These are phyloP conservation scores for Brassica juncea DNA, from an alignment of 345 rosid species.

Conservation along the genomic window DNA sequence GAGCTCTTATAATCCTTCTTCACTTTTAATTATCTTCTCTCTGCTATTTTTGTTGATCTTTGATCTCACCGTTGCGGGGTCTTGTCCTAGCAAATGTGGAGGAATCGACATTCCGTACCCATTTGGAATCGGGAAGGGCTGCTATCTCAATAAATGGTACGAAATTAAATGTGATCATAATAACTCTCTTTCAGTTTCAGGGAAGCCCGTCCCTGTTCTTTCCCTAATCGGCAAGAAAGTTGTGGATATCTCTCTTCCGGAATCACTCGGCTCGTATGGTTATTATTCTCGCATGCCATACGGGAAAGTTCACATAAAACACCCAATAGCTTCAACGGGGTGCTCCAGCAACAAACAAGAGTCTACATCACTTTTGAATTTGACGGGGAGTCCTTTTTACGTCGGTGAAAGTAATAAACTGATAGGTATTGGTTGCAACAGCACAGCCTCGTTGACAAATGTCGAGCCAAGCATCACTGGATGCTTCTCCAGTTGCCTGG, in stretches of 20 bases:
- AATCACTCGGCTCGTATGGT: not conserved
- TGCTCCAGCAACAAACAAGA: constrained; percentile 13
- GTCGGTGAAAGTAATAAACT: constrained; percentile 1
- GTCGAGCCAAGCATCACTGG: constrained; percentile 27
- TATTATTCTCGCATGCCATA: not conserved
- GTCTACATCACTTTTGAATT: not conserved
- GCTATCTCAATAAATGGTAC: constrained; percentile 8
- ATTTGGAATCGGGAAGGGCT: constrained; percentile 38
- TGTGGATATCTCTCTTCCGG: not conserved
- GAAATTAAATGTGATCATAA: not conserved
- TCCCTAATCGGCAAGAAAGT: not conserved
- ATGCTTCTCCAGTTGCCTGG: constrained; percentile 41
- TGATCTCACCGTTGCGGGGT: not conserved
- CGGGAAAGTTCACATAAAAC: not conserved
- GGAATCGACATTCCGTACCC: constrained; percentile 44
- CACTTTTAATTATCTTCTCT: too few relatives aligned
- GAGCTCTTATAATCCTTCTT: too few relatives aligned
- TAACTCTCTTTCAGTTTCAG: not conserved
- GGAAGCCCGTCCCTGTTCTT: not conserved
- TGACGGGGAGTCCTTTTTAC: constrained; percentile 27
- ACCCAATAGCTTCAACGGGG: constrained; percentile 14
- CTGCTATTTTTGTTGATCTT: too few relatives aligned
- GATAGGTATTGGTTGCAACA: constrained; percentile 44
- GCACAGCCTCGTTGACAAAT: not conserved
- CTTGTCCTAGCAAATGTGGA: constrained; percentile 40